Evolutionary conservation across 2,329 filamentous ascomycete genomes (phyloP).

Genomic region (Zymoseptoria brevis): DNA sequence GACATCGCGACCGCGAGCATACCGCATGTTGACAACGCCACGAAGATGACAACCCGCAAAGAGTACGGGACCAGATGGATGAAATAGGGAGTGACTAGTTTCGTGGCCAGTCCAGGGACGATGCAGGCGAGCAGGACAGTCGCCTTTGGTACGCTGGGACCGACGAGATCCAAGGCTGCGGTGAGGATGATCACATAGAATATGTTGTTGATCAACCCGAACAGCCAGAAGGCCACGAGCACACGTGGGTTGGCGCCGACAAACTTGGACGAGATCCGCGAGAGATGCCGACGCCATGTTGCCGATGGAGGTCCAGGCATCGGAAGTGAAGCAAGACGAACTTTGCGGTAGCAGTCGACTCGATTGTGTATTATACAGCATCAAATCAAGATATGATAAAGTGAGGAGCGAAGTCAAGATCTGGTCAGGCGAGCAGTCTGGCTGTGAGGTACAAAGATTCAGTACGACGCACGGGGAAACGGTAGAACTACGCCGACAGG

Average conservation of each 20-base stretch:
- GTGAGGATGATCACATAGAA: constrained; percentile 96
- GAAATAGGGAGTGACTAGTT: constrained; percentile 78
- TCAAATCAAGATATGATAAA: no score
- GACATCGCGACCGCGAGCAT: constrained; percentile 87
- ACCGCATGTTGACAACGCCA: constrained; percentile 65
- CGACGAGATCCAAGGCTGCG: constrained; percentile 89
- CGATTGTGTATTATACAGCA: no score
- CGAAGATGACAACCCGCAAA: constrained; percentile 65
- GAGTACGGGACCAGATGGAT: constrained; percentile 81
- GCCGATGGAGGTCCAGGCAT: constrained; percentile 52
- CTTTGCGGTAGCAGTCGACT: background rate
- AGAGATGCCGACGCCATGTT: constrained; percentile 66
- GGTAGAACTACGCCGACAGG: background rate
- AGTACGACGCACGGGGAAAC: background rate
- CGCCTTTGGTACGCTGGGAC: constrained; percentile 75
- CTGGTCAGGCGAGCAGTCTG: background rate
- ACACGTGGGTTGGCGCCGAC: constrained; percentile 63
- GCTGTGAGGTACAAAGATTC: background rate
- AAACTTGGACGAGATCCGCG: constrained; percentile 56
- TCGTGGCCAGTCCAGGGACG: constrained; percentile 72
- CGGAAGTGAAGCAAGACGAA: constrained; percentile 33
- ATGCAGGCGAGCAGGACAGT: constrained; percentile 90
- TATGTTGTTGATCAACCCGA: constrained; percentile 52
- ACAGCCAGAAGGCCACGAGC: constrained; percentile 81
- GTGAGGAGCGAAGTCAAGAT: background rate